Base-by-base conservation (phyloP, 2,329 filamentous ascomycete genomes). In the Alternaria incomplexa region DNA sequence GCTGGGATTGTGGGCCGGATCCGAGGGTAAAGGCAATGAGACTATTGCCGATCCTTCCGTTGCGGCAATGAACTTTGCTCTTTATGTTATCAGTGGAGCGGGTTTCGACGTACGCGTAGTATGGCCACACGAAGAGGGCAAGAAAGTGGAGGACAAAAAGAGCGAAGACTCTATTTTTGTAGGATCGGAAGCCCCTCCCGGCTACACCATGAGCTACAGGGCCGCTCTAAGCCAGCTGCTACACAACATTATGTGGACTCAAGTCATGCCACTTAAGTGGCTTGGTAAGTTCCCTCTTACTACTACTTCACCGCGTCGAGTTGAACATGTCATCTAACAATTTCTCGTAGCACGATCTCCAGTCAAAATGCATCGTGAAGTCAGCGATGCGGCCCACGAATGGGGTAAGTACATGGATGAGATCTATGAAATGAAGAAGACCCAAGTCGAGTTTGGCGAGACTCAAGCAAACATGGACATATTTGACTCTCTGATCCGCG, bases 341-440 rank as follows among this genome's bases (percentile, higher is more conserved):
- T 1, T 22, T 55, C 12, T 22, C 17, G 23, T 51, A 78, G 76
- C 53, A 26, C 72, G 70, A 56, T 80, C 78, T 6, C 78, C 78
- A 8, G 58, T 86, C 67, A 81, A 86, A 64, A 77, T 79, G 13
- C 81, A 87, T 36, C 85, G 83, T 59, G 76, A 81, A 17, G 86
- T 89, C 1, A 81, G 84, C 23, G 80, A 85, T 56, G 86, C 89
- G 3, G 85, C 87, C 57, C 75, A 79, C 5, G 90, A 93, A 78
- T 93, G 90, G 82, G 81, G 85, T 32, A 84, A 86, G 64, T 93
- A 93, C 77, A 89, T 93, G 86, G 82, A 87, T 48, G 89, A 92
- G 71, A 85, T 93, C 46, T 85, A 92, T 61, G 81, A 87, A 28
- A 84, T 86, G 67, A 92, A 92, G 79, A 84, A 83, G 56, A 67